Evolutionary conservation across 2,329 filamentous ascomycete species (phyloP), one percentile per base, ranked within the genome.

Genomic region (Calonectria hongkongensis): DNA sequence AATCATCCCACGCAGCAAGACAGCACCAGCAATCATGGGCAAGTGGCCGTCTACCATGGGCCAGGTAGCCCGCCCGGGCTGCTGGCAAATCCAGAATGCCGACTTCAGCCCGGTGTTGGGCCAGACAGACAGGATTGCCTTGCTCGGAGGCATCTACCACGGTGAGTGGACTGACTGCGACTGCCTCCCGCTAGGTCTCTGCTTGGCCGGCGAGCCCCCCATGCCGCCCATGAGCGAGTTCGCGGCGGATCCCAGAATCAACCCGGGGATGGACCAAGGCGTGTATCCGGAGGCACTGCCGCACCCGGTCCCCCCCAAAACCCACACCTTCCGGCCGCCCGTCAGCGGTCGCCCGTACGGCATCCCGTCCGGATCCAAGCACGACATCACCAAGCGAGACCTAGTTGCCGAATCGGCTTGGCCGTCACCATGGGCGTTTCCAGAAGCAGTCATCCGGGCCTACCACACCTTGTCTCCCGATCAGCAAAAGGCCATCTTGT

Each of bases 191-290:
- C 12, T 15, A 15, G 47, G 56, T 15, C 54, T 41, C 2, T 72
- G 70, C 25, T 30, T 64, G 48, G 27, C 48, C 9, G 64, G 64
- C 21, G 70, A 72, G 30, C 65, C 70, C 25, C 64, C 65, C 12
- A 43, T 68, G 13, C 65, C 70, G 2, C 70, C 65, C 7, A 21
- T 68, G 39, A 15, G 5, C 30, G 70, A 72, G 48, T 72, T 69
- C 16, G 10, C 63, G 13, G 36, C n/a, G 18, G 70, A 72, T 10
- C 21, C 45, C 6, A 41, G n/a, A 16, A 21, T 64, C 43, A 67
- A 71, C 39, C 54, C 36, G 15, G 63, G 18, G 3, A n/a, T 21
- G 27, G 25, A 51, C 3, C 45, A 56, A 9, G 45, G 45, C 16
- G 30, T 0, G 7, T 28, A n/a, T 12, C 33, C 33, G 9, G 21